Conservation (phyloP, 768 basidiomycete genomes). For the Leccinum fibrillosum region DNA sequence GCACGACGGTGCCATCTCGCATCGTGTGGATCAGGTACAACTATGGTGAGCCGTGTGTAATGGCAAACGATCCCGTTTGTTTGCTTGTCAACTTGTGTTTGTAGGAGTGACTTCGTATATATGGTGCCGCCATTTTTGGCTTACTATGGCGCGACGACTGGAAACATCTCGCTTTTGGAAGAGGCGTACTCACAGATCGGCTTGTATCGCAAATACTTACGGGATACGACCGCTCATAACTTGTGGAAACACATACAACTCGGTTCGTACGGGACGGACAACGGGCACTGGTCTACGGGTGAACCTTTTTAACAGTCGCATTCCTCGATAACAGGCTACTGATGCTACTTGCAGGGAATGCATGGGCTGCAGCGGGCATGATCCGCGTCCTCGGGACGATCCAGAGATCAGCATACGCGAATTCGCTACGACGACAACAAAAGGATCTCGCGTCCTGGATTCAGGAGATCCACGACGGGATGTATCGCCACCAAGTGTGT, state of each 20-base stretch:
- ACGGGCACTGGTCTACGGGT: slow-evolving; percentile 83
- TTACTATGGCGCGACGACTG: slow-evolving; percentile 67
- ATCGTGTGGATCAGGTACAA: slow-evolving; percentile 65
- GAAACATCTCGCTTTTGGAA: slow-evolving; percentile 54
- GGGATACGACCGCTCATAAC: slow-evolving; percentile 45
- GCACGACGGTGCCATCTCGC: slow-evolving; percentile 77
- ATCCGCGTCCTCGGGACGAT: slow-evolving; percentile 78
- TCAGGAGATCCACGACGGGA: slow-evolving; percentile 67
- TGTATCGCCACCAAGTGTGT: slow-evolving; percentile 61
- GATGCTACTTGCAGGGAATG: slow-evolving; percentile 58
- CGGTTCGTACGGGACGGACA: slow-evolving; percentile 51
- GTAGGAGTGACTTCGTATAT: slow-evolving; percentile 75
- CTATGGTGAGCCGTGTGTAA: slow-evolving; percentile 48
- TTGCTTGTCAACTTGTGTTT: background rate
- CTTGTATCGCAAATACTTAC: slow-evolving; percentile 67
- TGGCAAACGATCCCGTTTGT: background rate
- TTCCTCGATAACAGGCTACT: background rate
- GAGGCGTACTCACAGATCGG: slow-evolving; percentile 71
- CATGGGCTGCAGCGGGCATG: slow-evolving; percentile 88
- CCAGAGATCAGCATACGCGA: slow-evolving; percentile 53
- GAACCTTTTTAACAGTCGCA: background rate
- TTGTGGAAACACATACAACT: slow-evolving; percentile 77
- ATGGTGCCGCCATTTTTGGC: slow-evolving; percentile 89
- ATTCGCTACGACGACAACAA: slow-evolving; percentile 47
- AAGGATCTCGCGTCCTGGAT: slow-evolving; percentile 63